Evolutionary conservation across 306 rosid species (phyloP).

Genomic region (Acmispon strigosus): DNA sequence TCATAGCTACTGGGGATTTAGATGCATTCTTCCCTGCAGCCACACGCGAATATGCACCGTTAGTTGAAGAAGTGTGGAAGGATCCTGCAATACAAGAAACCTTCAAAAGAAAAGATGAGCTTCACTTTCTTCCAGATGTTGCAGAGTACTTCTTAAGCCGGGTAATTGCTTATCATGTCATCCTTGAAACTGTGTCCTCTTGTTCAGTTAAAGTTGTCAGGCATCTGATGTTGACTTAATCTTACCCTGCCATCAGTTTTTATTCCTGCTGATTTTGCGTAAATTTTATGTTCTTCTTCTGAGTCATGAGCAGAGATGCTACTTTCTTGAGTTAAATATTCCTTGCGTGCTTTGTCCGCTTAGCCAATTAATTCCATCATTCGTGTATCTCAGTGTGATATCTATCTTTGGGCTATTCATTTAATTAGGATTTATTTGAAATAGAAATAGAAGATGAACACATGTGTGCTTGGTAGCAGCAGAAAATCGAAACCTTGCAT

Average conservation of each 20-base stretch:
- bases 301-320: not conserved
- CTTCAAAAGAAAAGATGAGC: slow-evolving; percentile 80
- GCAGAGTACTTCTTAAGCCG: slow-evolving; percentile 86
- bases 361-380: not conserved
- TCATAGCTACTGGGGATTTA: slow-evolving; percentile 96
- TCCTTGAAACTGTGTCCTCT: slow-evolving; percentile 6
- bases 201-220: not conserved
- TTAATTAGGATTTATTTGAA: not conserved
- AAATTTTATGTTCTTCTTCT: not conserved
- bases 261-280: not conserved
- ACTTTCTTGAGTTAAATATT: not conserved
- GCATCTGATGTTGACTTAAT: not conserved
- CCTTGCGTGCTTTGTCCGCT: not conserved
- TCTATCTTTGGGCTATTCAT: not conserved
- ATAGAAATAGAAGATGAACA: not conserved
- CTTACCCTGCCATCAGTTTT: not conserved
- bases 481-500: not conserved
- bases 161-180: slow-evolving; percentile 33
- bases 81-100: slow-evolving; percentile 95
- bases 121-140: slow-evolving; percentile 92
- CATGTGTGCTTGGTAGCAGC: too few species aligned
- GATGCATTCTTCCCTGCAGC: slow-evolving; percentile 99
- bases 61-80: slow-evolving; percentile 97
- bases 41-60: slow-evolving; percentile 97
- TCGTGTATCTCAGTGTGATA: not conserved